Base-by-base conservation (phyloP, 2,329 filamentous ascomycete genomes). In the Macrophomina pseudophaseolina region DNA sequence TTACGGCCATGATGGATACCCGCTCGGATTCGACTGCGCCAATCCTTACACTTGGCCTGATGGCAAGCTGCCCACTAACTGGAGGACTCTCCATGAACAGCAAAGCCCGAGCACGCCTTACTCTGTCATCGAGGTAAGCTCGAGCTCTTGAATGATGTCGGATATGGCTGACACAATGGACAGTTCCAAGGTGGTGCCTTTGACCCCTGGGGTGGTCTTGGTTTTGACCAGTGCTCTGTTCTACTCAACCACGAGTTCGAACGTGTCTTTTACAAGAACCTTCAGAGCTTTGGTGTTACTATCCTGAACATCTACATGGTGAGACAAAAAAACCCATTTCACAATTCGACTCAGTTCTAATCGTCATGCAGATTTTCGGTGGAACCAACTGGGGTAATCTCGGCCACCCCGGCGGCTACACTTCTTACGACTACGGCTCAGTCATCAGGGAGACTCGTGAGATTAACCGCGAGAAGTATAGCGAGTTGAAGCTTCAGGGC, bases 321-420 rank as follows among this genome's bases (percentile, higher is more conserved):
- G 73, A 70, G 76, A 54, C 23, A 3, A 23, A 23, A 23, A 23
- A 23, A 1, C 23, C 23, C 23, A 23, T 23, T 23, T 23, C 3
- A 23, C 23, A 23, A 23, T 2, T 23, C 23, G 23, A 16, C 8
- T 4, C 2, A 8, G 32, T 62, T 0, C 40, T 69, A n/a, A 56
- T 49, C 49, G 28, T 44, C 68, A 49, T 40, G 1, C 16, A 86
- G 85, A 88, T 85, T 0, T 91, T 85, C 70, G 92, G 92, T 14
- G 92, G 91, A 5, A 94, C 91, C 0, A 95, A 94, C 74, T 94
- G 91, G 92, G 91, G 91, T 0, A 94, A 78, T 69, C 77, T 92
- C 4, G 90, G 91, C 0, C 87, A 92, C 70, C 84, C 89, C 9
- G 88, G 87, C 48, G 81, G 74, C 7, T 83, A 84, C 70, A 83